A percentile compares a stretch with the other conserved stretches of the same genome.
phyloP scores from a whole-genome alignment of 1,284 basidiomycete species.

The Ceratobasidium sp. region DNA sequence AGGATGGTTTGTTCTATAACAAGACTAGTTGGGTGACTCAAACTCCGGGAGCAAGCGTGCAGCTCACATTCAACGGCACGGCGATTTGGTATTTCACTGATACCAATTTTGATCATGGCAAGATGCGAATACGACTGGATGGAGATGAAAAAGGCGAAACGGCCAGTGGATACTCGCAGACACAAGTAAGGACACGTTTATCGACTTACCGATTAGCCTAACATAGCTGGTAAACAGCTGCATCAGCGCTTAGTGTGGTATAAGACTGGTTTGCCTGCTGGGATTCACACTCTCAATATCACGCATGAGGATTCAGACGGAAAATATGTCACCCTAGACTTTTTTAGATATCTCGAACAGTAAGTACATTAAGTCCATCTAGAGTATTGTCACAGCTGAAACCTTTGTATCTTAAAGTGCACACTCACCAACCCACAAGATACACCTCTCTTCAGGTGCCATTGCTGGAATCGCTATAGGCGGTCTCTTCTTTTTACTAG shows the following conservation, averaged over 20 bases:
- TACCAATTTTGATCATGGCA: not conserved
- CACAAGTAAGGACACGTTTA: constrained; percentile 2
- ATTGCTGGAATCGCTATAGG: constrained; percentile 4
- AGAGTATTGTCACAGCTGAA: too few relatives aligned
- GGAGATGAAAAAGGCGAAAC: constrained; percentile 16
- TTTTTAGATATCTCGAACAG: constrained; percentile 26
- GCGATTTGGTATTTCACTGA: constrained; percentile 26
- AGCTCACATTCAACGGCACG: constrained; percentile 19
- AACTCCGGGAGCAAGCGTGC: not conserved
- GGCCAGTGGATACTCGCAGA: constrained; percentile 18
- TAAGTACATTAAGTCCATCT: too few relatives aligned
- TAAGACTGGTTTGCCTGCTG: constrained; percentile 2
- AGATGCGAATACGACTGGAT: constrained; percentile 6
- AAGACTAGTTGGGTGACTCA: not conserved
- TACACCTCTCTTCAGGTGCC: not conserved
- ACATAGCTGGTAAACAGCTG: constrained; percentile 3
- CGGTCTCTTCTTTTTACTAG: not conserved
- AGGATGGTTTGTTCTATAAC: constrained; percentile 31
- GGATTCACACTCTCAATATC: constrained; percentile 36
- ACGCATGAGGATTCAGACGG: constrained; percentile 21
- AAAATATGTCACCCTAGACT: constrained; percentile 35
- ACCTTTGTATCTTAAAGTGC: too few relatives aligned
- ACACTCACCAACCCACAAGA: too few relatives aligned
- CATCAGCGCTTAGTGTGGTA: constrained; percentile 22
- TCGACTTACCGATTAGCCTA: not conserved